Evolutionary conservation across 139 green algal species (phyloP).

Genomic region (Tetradesmus lagerheimii): DNA sequence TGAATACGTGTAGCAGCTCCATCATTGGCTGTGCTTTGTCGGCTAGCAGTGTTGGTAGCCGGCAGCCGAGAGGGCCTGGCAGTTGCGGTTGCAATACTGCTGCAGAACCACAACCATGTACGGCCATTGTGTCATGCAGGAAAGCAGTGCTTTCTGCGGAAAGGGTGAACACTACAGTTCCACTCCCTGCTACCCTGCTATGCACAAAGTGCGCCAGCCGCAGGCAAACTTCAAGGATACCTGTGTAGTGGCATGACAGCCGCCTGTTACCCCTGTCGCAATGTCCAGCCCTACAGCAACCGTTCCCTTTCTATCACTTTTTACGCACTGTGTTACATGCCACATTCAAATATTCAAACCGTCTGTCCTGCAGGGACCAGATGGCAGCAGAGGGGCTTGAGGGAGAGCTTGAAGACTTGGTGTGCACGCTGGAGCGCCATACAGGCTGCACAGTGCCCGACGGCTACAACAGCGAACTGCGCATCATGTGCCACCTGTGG

Average conservation of each 20-base stretch:
- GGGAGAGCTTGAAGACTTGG: constrained; percentile 44
- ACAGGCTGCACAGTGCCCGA: background rate
- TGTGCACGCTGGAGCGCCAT: background rate
- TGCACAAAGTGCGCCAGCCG: background rate
- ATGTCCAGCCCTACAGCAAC: background rate
- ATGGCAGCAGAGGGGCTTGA: background rate
- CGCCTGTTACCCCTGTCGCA: background rate
- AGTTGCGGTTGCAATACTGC: too few species aligned
- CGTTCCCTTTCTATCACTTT: background rate
- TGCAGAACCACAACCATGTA: too few species aligned
- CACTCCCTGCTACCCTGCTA: too few species aligned
- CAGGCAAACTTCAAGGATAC: background rate
- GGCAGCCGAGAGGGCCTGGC: too few species aligned
- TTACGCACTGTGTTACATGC: background rate
- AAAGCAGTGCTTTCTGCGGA: too few species aligned
- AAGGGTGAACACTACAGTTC: too few species aligned
- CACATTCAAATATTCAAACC: too few species aligned
- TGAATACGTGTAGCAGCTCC: too few species aligned
- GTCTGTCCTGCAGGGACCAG: background rate
- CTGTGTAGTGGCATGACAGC: background rate
- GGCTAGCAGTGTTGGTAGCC: too few species aligned
- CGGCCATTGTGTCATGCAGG: too few species aligned
- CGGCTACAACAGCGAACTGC: constrained; percentile 30
- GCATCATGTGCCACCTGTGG: constrained; percentile 50
- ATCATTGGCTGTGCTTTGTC: too few species aligned